phyloP scores from a whole-genome alignment of 2,329 filamentous ascomycete species.

The Paramyrothecium sp. region DNA sequence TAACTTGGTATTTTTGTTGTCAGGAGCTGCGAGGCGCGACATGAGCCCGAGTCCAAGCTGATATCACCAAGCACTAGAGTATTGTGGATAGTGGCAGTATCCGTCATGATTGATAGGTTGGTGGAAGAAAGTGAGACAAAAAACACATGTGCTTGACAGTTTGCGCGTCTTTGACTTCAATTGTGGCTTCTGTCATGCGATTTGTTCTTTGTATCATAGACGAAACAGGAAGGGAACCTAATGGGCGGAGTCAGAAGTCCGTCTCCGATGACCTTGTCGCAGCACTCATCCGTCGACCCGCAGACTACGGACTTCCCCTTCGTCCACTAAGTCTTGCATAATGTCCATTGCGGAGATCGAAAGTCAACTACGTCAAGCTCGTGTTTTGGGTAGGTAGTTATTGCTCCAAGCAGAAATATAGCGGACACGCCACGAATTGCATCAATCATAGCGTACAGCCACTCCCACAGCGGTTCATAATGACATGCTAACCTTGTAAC shows the following conservation, averaged over 20 bases:
- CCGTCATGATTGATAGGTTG: neutral
- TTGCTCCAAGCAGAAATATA: no score
- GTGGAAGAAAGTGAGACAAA: neutral
- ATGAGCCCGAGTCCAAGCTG: neutral
- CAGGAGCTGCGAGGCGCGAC: conserved; percentile 39
- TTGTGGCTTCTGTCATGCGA: no score
- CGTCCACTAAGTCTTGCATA: no score
- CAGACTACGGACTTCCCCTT: no score
- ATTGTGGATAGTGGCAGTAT: neutral
- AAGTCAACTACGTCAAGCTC: no score
- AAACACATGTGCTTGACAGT: neutral
- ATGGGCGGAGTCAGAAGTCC: neutral
- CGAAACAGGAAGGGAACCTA: neutral
- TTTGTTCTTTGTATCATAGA: neutral
- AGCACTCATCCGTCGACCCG: neutral
- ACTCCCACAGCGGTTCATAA: no score
- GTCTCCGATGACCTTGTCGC: neutral
- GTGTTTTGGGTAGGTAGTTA: no score
- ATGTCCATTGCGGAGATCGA: no score
- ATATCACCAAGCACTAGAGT: neutral
- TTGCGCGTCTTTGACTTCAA: neutral
- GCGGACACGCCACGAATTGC: no score
- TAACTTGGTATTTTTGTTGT: conserved; percentile 33
- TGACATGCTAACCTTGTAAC: no score
- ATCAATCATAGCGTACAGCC: no score